phyloP scores from a whole-genome alignment of 2,329 filamentous ascomycete genomes.

The Pseudogymnoascus sp. region DNA sequence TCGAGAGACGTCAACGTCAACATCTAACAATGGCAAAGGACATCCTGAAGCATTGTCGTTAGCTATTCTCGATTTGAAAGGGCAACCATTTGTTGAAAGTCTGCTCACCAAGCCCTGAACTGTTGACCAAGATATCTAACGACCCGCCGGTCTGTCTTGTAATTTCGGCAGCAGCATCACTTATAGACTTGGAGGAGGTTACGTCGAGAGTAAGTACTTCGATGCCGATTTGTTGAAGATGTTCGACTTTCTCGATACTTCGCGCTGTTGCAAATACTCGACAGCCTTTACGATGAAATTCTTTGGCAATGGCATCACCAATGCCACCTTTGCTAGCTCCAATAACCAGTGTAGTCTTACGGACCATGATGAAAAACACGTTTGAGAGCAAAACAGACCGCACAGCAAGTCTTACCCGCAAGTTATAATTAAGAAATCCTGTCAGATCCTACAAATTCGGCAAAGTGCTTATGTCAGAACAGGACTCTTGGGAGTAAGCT shows the following conservation, averaged over 20 bases:
- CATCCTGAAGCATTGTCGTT: conserved; percentile 21
- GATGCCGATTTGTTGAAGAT: conserved; percentile 24
- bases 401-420: background rate
- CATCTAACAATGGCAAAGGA: conserved; percentile 28
- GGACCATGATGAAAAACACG: background rate
- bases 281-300: conserved; percentile 30
- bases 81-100: conserved; percentile 4
- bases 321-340: conserved; percentile 31
- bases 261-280: conserved; percentile 36
- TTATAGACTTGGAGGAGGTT: conserved; percentile 30
- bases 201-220: conserved; percentile 34
- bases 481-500: background rate
- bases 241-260: conserved; percentile 28
- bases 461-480: background rate
- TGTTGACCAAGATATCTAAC: conserved; percentile 38
- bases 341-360: conserved; percentile 27
- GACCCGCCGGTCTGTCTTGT: conserved; percentile 27
- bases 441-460: background rate
- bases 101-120: conserved; percentile 29
- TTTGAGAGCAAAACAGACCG: background rate
- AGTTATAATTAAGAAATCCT: background rate
- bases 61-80: conserved; percentile 14
- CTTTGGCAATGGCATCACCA: conserved; percentile 32
- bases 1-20: conserved; percentile 21
- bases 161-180: conserved; percentile 27